Percentiles rank a stretch among this genome's conserved stretches.
Conservation (phyloP, 208 protist genomes). For the Crithidia thermophila region DNA sequence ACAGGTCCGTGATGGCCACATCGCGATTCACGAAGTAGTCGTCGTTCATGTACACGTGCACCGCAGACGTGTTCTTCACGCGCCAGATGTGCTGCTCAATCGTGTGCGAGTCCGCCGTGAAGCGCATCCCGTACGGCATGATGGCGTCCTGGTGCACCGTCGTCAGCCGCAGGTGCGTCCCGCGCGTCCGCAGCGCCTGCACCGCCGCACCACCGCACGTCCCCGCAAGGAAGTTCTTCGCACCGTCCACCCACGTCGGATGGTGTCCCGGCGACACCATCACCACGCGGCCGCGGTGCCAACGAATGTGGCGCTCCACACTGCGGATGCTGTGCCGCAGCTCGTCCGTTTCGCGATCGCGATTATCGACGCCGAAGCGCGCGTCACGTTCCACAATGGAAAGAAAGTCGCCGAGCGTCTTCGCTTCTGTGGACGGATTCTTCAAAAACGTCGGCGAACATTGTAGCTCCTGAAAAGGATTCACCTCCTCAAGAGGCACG, state of each 20-base stretch:
- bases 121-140: conserved; percentile 39
- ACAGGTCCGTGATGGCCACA: conserved; percentile 36
- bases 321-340: conserved; percentile 93
- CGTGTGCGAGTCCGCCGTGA: conserved; percentile 47
- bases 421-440: too few relatives aligned
- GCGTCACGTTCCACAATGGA: too few relatives aligned
- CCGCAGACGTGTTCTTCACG: conserved; percentile 37
- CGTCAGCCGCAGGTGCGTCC: conserved; percentile 40
- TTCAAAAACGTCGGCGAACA: neutral
- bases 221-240: conserved; percentile 40
- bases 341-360: conserved; percentile 89
- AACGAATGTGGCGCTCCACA: conserved; percentile 89
- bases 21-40: conserved; percentile 62
- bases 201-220: conserved; percentile 14
- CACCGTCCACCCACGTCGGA: conserved; percentile 74
- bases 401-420: too few relatives aligned
- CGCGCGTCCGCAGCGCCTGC: neutral
- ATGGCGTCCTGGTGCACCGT: conserved; percentile 56
- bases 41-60: conserved; percentile 61
- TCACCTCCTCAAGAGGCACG: neutral
- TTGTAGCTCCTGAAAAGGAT: neutral
- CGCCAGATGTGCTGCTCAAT: conserved; percentile 55
- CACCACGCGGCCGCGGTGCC: conserved; percentile 83
- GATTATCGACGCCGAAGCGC: neutral
- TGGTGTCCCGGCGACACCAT: conserved; percentile 94